Evolutionary conservation across 2,329 filamentous ascomycete genomes (phyloP), one percentile per base, ranked within the genome.

Genomic region (Lasiodiplodia sp.): DNA sequence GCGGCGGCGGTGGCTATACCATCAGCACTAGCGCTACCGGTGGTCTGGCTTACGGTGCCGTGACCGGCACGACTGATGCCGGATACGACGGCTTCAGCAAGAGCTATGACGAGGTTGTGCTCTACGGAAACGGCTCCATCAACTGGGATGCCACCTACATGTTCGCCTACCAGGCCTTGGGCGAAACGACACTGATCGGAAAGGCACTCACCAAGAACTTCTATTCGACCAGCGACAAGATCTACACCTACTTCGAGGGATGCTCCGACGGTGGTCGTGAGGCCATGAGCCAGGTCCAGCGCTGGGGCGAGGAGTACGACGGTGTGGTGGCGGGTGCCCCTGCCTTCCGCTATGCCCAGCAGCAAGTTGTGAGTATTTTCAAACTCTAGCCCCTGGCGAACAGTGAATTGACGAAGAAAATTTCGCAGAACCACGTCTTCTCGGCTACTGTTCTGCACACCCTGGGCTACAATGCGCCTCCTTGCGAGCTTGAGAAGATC

Each of bases 241-340:
- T 80, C 14, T 85, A 83, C 73, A 78, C 83, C 2, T 87, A 87
- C 76, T 87, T 84, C 71, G 81, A 86, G 70, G 85, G 84, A 3
- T 87, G 86, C 74, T 86, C 84, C 14, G 85, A 87, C 64, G 85
- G 85, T 23, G 86, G 83, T 1, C 79, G 83, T 5, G 82, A 85
- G 71, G 83, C 79, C 16, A 82, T 79, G 79, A 82, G 79, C 68
- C 85, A 86, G 73, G 77, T 85, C 1, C 85, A 87, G 73, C 82
- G 84, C 18, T 87, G 81, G 71, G 82, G 82, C 10, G 80, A 83
- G 67, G 71, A 85, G 72, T 84, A 82, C 68, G 83, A 86, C 69
- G 84, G 84, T 16, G 78, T 81, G 0, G 76, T 83, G 0, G 78
- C 80, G 3, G 83, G 83, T 5, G 82, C 82, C 0, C 84, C 85